Conservation (phyloP, 441 rosid genomes). For the Iberis amara region DNA sequence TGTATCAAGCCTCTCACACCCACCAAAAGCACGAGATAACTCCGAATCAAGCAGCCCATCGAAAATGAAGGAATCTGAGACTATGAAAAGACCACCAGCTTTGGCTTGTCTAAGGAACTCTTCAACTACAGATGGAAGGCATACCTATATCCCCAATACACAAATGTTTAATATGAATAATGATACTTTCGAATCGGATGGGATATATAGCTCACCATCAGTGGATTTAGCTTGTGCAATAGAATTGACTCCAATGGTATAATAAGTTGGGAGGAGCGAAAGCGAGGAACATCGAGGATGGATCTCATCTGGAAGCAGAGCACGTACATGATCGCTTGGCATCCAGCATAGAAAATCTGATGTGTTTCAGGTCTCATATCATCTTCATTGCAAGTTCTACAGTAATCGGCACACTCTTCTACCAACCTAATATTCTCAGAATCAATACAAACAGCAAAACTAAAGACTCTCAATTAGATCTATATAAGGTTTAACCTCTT, state of each 20-base stretch:
- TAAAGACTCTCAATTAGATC: not conserved
- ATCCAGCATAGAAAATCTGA: conserved; percentile 59
- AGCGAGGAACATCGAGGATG: conserved; percentile 54
- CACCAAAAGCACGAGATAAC: conserved; percentile 69
- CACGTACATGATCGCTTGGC: conserved; percentile 87
- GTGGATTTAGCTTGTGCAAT: conserved; percentile 55
- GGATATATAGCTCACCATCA: conserved; percentile 40
- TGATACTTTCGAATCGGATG: no score
- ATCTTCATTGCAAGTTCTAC: conserved; percentile 39
- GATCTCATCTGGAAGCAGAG: conserved; percentile 86
- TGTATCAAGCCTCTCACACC: conserved; percentile 75
- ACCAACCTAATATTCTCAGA: conserved; percentile 42
- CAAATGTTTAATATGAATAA: not conserved
- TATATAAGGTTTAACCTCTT: conserved; percentile 39
- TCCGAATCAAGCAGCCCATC: conserved; percentile 53
- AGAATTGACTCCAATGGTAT: conserved; percentile 54
- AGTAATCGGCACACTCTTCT: conserved; percentile 60
- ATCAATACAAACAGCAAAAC: not conserved
- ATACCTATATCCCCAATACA: conserved; percentile 44
- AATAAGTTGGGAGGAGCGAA: conserved; percentile 52
- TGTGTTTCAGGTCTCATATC: conserved; percentile 46
- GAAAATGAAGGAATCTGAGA: conserved; percentile 47
- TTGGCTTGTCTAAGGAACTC: conserved; percentile 86
- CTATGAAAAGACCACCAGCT: conserved; percentile 53
- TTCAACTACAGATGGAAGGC: conserved; percentile 70